Base-by-base conservation (phyloP, 371 early-diverging fungal genomes). In the Smittium culicis region DNA sequence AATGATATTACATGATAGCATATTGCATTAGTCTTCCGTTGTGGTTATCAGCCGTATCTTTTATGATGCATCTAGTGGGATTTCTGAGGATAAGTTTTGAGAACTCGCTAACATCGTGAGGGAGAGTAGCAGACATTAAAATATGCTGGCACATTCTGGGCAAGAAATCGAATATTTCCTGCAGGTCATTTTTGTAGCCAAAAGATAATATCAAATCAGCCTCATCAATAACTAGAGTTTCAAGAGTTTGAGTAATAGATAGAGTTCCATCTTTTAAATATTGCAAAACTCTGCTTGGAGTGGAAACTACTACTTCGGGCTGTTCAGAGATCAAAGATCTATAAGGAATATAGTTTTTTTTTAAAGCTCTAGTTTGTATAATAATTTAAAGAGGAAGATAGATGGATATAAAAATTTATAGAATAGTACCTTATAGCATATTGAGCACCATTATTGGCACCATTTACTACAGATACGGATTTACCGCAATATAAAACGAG, bases 141-240 rank as follows among this genome's bases (percentile, higher is more conserved):
- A 88, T 87, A 61, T 86, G 85, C 76, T 94, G 95, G 76, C 86
- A 86, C 60, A 88, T 87, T 73, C 86, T 87, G 58, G 94, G 94
- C 58, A 91, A 74, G 66, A 80, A 82, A 5, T 82, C 71, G 29
- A 87, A 78, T 32, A 91, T 83, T 65, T 82, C 81, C 35, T 71
- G 65, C 45, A 93, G 71, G 73, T 93, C 93, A 45, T 89, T 85
- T 67, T 91, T 88, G 70, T 94, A 91, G 30, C 96, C 98, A 76
- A 91, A 94, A 30, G 91, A 91, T 56, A 94, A 77, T 1, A 96
- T 87, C 34, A 96, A 74, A 79, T 95, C 96, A 0, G 95, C 95
- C 78, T 97, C 98, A 68, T 97, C 98, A 63, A 97, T 89, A 16
- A 94, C 92, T 35, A 97, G 79, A 1, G 85, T 87, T 62, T 90